Evolutionary conservation across 306 rosid species (phyloP), one percentile per base, ranked within the genome.

Genomic region (Casuarina equisetifolia): DNA sequence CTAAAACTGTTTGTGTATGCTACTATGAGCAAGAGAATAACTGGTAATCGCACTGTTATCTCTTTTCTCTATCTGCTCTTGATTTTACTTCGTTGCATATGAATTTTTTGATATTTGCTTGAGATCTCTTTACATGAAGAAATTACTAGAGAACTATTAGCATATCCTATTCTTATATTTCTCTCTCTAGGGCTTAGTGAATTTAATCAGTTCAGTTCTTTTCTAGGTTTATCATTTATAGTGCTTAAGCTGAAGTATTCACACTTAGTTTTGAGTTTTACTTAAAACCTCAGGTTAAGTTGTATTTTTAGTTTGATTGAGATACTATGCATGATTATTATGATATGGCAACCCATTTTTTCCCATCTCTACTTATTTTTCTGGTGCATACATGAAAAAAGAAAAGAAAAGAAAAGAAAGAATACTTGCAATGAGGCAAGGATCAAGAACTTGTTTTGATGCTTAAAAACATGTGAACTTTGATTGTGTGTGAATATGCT

Each of bases 21-120:
- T 92, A 95, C 84, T 95, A 95, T 78, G 99, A 95, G 84, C 98
- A 91, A 84, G 99, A 95, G 72, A 92, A 92, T 81, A 95, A 95
- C 84, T 95, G 96, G 97, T 95, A 78, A 82, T 72, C 75, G 48
- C 45, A 45, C 61, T 62, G 4, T 78, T 63, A 73, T 52, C 68
- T 54, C 45, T 42, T 51, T 25, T 75, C 64, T 20, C 20, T 63
- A 59, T 70, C 32, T 72, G 13, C 55, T 57, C 59, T 46, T 43
- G 74, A 80, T 73, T 73, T 59, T 1, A 6, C 46, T 63, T 63
- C 5, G 20, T 15, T 63, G 17, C 15, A 5, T 63, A 13, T 62
- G 42, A 10, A 55, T 32, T 40, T 25, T 7, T 42, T 2, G 63
- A 17, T 64, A 3, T 44, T 78, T 79, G 54, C 76, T 61, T 66